phyloP scores from a whole-genome alignment of 208 protist species.

The Wallacemonas sp. region DNA sequence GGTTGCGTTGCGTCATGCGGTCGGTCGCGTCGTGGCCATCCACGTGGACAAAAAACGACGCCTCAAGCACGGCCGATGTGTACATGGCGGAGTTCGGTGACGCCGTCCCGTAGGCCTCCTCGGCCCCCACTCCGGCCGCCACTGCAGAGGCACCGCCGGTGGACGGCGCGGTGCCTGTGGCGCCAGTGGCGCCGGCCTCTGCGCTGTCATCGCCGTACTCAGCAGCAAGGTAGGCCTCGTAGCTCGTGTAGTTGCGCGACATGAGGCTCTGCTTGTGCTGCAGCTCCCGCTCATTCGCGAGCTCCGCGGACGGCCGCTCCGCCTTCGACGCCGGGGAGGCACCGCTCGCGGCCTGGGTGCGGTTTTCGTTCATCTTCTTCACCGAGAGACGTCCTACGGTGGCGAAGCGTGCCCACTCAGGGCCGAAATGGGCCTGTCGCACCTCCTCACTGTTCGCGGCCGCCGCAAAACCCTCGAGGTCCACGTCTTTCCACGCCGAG shows the following conservation, averaged over 20 bases:
- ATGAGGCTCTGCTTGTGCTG: constrained; percentile 38
- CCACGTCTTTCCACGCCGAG: constrained; percentile 67
- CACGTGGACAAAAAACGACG: constrained; percentile 26
- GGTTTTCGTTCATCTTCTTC: constrained; percentile 56
- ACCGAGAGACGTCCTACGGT: constrained; percentile 68
- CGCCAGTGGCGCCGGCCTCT: no score
- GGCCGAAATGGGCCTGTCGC: constrained; percentile 74
- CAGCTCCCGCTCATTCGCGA: constrained; percentile 35
- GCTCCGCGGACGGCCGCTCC: constrained; percentile 30
- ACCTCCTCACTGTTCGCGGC: constrained; percentile 69
- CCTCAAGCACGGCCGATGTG: constrained; percentile 38
- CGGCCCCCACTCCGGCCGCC: no score
- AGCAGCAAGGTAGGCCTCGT: constrained; percentile 68
- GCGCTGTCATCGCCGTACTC: constrained; percentile 36
- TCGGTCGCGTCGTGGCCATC: constrained; percentile 39
- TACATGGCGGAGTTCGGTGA: constrained; percentile 22
- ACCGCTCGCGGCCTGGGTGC: constrained; percentile 1
- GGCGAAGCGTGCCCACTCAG: constrained; percentile 74
- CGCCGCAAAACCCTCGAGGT: constrained; percentile 64
- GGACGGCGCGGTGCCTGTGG: no score
- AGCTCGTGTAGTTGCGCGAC: constrained; percentile 64
- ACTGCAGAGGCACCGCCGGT: no score
- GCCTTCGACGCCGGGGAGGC: background rate
- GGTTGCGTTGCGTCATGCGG: constrained; percentile 50
- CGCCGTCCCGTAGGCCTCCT: constrained; percentile 4